Evolutionary conservation across 2,329 filamentous ascomycete genomes (phyloP), one percentile per base, ranked within the genome.

Genomic region (Beauveria scarabaeidicola): DNA sequence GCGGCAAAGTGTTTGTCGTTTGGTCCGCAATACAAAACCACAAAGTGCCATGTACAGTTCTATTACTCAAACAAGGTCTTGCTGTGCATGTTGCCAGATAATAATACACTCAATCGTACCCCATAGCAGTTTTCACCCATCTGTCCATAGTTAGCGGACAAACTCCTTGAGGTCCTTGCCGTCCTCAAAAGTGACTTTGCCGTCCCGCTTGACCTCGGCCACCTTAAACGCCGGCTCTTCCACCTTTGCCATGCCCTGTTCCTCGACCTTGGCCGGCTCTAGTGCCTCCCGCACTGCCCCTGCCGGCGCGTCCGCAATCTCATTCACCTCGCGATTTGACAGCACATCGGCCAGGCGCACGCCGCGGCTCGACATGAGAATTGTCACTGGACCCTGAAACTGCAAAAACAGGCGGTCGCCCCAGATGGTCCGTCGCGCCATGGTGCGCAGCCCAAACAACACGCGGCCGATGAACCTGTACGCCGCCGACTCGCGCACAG

Each of bases 371-470:
- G 96, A 95, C 67, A 99, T 78, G 47, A 97, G 80, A 52, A 99
- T 83, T 2, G 89, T 97, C 6, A 83, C 84, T 2, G 94, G 94
- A 0, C 94, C 94, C 60, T 87, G 83, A 70, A 99, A 97, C 69
- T 90, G 89, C 36, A 99, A 77, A 74, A 97, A 97, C 27, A 97
- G 78, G 74, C 93, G 78, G 70, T 99, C 94, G 23, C 94, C 94
- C 90, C 91, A 97, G 60, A 99, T 89, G 1, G 90, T 90, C 68
- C 89, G 83, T 62, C 92, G 82, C 46, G 87, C 79, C 75, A 87
- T 86, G 0, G 91, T 96, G 62, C 91, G 84, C 21, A 95, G 65
- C 41, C 77, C 82, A 72, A 89, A 90, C 8, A 88, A 72, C 32
- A 84, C 69, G n/a, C 80, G 80, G 46, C 86, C 81, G 1, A 91